Base-by-base conservation (phyloP, 371 early-diverging fungal genomes). In the Conidiobolus incongruus region DNA sequence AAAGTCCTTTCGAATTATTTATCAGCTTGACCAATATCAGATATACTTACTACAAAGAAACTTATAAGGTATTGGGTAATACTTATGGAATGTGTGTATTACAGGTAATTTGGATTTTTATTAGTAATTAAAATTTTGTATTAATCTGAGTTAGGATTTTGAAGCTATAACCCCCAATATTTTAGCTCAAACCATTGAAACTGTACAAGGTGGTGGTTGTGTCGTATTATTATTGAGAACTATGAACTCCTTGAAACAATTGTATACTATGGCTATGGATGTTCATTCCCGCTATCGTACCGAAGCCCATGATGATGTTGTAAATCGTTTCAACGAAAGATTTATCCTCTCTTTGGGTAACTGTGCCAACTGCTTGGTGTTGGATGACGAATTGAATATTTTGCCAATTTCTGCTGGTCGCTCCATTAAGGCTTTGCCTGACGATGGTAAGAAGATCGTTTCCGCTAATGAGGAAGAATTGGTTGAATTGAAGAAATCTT, bases 21-120 rank as follows among this genome's bases (percentile, higher is more conserved):
- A 72, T 94, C 22, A 71, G 91, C 6, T 77, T 86, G 15, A 93
- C 97, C 37, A 75, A 89, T 55, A 94, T 94, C 50, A 74, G 94
- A 40, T 97, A 94, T 64, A 76, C 89, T 10, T 94, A 91, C 73
- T 98, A 99, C 68, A 95, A 93, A 59, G 98, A 99, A 60, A 82
- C 89, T 11, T 87, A 97, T 48, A 97, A 87, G 55, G 87, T 98
- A 45, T 73, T 99, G 44, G 99, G 99, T 59, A 85, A 90, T 55
- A 99, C 98, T 17, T 98, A 77, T 51, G 98, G 98, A 32, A 91
- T 98, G 90, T 90, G 92, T 49, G 79, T 99, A 34, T 63, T 99
- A 29, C 95, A 97, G 58, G 67, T 66, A 52, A 6, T 16, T 20
- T 46, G 2, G 20, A 37, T 22, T 38, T 23, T 11, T 16, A 51